Base-by-base conservation (phyloP, 306 rosid genomes). In the Lablab purpureus region DNA sequence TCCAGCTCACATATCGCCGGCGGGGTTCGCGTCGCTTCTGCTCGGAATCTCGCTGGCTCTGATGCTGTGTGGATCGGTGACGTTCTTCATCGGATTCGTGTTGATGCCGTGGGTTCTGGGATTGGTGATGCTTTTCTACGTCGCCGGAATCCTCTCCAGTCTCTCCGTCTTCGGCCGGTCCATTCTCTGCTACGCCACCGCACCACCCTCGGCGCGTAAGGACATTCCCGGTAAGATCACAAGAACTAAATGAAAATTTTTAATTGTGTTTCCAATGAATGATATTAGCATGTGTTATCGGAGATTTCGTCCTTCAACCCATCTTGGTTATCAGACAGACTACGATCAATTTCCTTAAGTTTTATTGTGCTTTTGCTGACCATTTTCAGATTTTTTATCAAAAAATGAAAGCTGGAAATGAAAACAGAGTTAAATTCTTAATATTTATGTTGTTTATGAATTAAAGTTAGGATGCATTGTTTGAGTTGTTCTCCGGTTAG, bases 91-190 rank as follows among this genome's bases (percentile, higher is more conserved):
- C n/a, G 98, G 97, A 5, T 95, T 95, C 86, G 43, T 95, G 17
- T 79, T 95, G 86, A 95, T 95, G 99, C 97, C 99, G 1, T 95
- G 98, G 99, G 89, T 93, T 86, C 81, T 93, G 0, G 96, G 95
- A 14, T 86, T 93, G 79, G 83, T 85, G 1, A 90, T 90, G 92
- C 28, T 95, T 10, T 87, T 93, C 58, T 95, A 88, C n/a, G 90
- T 93, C 66, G 98, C 87, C 19, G 99, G 97, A 55, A 52, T 95
- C n/a, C 76, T 95, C 11, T 87, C 97, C 28, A 71, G 36, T 30
- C 82, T 95, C 62, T 90, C 97, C 17, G 55, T 82, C 81, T 6
- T 91, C 60, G 97, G 97, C 0, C 90, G 91, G 75, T 90, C 93
- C 13, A 56, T 95, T 78, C 80, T 93, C 67, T 89, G 87, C 51